Base-by-base conservation (phyloP, 2,329 filamentous ascomycete genomes). In the Truncatella angustata region DNA sequence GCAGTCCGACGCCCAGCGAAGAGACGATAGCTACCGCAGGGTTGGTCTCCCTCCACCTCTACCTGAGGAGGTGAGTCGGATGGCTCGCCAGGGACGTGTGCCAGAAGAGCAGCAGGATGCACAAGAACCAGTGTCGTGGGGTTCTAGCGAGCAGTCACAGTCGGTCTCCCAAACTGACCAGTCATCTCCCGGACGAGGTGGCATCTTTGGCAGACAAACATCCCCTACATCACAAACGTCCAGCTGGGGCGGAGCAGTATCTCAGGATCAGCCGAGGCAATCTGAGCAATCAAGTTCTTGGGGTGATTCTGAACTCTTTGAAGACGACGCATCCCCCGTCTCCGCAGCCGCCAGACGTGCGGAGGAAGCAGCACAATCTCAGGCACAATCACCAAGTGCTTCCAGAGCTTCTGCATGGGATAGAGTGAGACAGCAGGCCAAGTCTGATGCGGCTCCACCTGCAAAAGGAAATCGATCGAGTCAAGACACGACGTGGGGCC, bases 321-420 rank as follows among this genome's bases (percentile, higher is more conserved):
- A 60, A 9, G 60, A 56, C 20, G 73, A 77, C 51, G 73, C 71
- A 34, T 78, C 76, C 1, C 76, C 76, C 21, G 57, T 75, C 10
- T 64, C 75, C 6, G 40, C 66, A 14, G 60, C 70, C 6, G 52
- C 63, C 11, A 63, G 58, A 26, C 54, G 48, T 30, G 50, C 55
- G 9, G 59, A 63, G 20, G 40, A 24, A 9, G 32, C 7, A 24
- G 32, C 28, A 24, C 34, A 46, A 37, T 56, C 58, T 18, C 60
- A 64, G 46, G 51, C 32, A 16, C n/a, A n/a, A n/a, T n/a, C n/a
- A n/a, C n/a, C n/a, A n/a, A n/a, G n/a, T n/a, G 21, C 52, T 6
- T 54, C 56, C 49, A 54, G 61, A 7, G 64, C 67, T 24, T 76
- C 73, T 4, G 55, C 74, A 3, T 79, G 76, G 76, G 75, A 76